phyloP scores from a whole-genome alignment of 345 rosid genomes.

The Turnera subulata region DNA sequence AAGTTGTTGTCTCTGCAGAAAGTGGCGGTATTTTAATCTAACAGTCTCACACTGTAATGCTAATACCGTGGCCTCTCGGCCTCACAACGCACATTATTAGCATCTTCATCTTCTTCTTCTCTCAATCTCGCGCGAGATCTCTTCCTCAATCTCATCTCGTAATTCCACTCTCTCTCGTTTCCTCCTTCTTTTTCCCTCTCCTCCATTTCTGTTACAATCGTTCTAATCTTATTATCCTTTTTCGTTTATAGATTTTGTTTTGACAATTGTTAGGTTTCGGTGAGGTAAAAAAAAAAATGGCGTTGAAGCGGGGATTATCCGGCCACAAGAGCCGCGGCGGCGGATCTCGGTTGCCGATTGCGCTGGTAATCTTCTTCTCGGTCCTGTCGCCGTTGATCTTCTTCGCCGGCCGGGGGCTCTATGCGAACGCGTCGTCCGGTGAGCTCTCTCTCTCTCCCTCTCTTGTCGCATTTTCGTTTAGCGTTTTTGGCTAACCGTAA shows the following conservation, averaged over 20 bases:
- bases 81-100: no score
- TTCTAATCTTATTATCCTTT: background rate
- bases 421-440: slow-evolving; percentile 43
- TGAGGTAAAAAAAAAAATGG: slow-evolving; percentile 40
- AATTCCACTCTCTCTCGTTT: background rate
- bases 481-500: background rate
- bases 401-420: slow-evolving; percentile 69
- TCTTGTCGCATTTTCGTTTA: background rate
- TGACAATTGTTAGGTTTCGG: no score
- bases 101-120: no score
- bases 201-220: background rate
- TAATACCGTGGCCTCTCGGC: no score
- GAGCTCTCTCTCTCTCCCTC: slow-evolving; percentile 5
- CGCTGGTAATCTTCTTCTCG: slow-evolving; percentile 47
- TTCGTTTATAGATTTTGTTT: slow-evolving; percentile 26
- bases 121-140: no score
- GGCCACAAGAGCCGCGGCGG: slow-evolving; percentile 35
- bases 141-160: no score
- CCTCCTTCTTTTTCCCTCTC: background rate
- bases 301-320: slow-evolving; percentile 61
- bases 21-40: no score
- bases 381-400: slow-evolving; percentile 59
- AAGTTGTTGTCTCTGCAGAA: no score
- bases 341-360: slow-evolving; percentile 54
- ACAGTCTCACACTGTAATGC: no score